Conservation (phyloP, 306 rosid species). For the Rubus parviflorus region DNA sequence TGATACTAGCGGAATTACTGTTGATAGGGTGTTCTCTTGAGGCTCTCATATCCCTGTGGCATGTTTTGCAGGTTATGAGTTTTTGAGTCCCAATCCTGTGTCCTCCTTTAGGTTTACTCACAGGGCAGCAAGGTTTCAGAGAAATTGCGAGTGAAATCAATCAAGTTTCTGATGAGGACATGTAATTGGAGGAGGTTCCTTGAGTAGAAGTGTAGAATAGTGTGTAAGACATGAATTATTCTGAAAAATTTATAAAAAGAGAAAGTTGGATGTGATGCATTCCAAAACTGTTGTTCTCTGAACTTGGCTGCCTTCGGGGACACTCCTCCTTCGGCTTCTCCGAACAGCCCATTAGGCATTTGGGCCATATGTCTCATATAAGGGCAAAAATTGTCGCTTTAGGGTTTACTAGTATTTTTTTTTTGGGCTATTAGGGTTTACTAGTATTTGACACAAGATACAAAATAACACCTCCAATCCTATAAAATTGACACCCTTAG, state of each 20-base stretch:
- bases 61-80: background rate
- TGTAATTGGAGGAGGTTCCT: background rate
- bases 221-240: background rate
- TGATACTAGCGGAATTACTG: conserved; percentile 62
- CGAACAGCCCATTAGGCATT: too few species aligned
- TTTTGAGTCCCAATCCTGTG: background rate
- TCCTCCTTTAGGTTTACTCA: background rate
- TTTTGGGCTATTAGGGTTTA: too few species aligned
- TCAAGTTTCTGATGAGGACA: background rate
- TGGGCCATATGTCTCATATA: too few species aligned
- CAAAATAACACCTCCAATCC: too few species aligned
- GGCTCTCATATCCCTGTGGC: conserved; percentile 17
- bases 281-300: background rate
- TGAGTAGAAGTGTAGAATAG: background rate
- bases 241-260: background rate
- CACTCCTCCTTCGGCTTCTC: too few species aligned
- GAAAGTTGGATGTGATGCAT: background rate
- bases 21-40: conserved; percentile 38
- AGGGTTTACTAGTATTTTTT: too few species aligned
- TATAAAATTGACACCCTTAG: too few species aligned
- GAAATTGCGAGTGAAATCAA: background rate
- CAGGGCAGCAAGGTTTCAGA: background rate
- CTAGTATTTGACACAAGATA: too few species aligned
- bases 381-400: too few species aligned
- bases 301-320: background rate